phyloP scores from a whole-genome alignment of 2,329 filamentous ascomycete genomes.

The Colletotrichum lini region DNA sequence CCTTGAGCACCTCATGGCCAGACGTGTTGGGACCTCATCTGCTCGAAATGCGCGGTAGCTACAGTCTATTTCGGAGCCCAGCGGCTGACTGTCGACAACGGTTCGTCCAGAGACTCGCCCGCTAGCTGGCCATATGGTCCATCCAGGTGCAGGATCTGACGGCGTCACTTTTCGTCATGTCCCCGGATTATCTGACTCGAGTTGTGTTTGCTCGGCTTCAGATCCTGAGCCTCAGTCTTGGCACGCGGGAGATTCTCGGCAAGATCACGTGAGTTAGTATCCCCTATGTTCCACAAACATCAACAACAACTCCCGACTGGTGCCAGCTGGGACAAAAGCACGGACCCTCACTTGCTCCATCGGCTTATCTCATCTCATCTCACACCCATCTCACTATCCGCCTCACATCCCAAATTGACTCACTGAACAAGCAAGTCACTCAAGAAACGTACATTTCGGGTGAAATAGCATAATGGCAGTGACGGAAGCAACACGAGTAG shows the following conservation, averaged over 20 bases:
- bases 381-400: neutral
- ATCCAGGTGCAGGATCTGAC: neutral
- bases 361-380: constrained; percentile 11
- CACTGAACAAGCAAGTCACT: neutral
- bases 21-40: no score
- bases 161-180: neutral
- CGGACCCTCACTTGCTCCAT: neutral
- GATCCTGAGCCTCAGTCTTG: neutral
- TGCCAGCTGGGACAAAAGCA: no score
- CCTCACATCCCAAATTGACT: constrained; percentile 5
- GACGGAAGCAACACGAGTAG: constrained; percentile 20
- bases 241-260: neutral
- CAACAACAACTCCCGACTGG: neutral
- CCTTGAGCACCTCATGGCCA: neutral
- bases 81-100: neutral
- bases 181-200: neutral
- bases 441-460: neutral
- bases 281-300: no score
- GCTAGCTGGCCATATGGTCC: neutral
- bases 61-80: no score
- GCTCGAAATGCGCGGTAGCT: neutral
- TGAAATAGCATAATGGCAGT: constrained; percentile 18
- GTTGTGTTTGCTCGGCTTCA: neutral
- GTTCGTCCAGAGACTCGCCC: neutral
- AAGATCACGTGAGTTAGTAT: neutral